Evolutionary conservation across 1,139 yeast genomes (phyloP), one percentile per base, ranked within the genome.

Genomic region (Kurtzmaniella quercitrusa): DNA sequence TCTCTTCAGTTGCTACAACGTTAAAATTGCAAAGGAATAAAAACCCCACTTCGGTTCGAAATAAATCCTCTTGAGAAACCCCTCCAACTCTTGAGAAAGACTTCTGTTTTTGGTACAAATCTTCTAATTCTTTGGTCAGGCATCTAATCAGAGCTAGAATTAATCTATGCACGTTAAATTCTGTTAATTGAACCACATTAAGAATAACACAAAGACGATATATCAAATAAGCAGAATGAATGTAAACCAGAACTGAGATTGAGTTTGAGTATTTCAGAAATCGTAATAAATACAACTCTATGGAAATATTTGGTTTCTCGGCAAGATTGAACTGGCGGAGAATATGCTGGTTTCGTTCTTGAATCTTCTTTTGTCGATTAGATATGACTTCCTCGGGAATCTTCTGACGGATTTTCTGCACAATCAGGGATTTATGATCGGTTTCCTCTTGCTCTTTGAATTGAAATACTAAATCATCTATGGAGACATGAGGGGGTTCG

Each of bases 1-100:
- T 56, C 22, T 54, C 51, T 47, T 67, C 70, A n/a, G 68, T 66
- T 19, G 63, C 65, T n/a, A 65, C 61, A 40, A 71, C 49, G 43
- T 62, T 65, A 48, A 72, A 72, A 50, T 70, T 69, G 45, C 67
- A 59, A 42, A 71, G 56, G 50, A 68, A 72, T 36, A 71, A 61
- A 42, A 71, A 70, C 12, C 70, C 67, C 39, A 71, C 65, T 50
- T 72, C 78, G 22, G 71, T 60, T 43, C 60, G 65, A 42, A 58
- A 62, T 42, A 72, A 60, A 42, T 72, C 77, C 36, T 60, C 60
- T 11, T 55, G 54, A 28, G 64, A 61, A 2, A 71, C 72, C 1
- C 78, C 78, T 3, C 74, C 76, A 2, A 72, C 76, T 1, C 72
- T 66, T 3, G 75, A 73, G 52, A 68, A 72, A 12, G 65, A 52